Conservation (phyloP, 352 stramenopile genomes). For the Phytopythium sindhum region DNA sequence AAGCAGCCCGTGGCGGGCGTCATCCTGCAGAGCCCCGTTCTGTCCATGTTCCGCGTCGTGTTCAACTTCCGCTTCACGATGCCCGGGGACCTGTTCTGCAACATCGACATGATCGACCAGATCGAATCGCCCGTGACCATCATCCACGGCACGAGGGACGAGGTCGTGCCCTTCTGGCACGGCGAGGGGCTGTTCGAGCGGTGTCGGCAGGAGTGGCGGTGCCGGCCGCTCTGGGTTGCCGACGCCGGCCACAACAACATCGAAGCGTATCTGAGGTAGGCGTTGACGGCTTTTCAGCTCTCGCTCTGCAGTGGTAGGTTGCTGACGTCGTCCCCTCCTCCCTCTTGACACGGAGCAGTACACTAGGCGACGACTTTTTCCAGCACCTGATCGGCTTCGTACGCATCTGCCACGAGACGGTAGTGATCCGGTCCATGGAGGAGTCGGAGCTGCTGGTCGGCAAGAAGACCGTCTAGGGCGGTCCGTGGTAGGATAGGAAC, state of each 20-base stretch:
- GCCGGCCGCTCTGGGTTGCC: slow-evolving; percentile 97
- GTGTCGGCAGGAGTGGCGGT: slow-evolving; percentile 91
- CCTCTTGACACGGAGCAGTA: slow-evolving; percentile 19
- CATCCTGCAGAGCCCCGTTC: slow-evolving; percentile 95
- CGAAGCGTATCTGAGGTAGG: slow-evolving; percentile 91
- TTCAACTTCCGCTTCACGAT: slow-evolving; percentile 99
- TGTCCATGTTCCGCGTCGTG: slow-evolving; percentile 96
- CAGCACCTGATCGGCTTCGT: slow-evolving; percentile 76
- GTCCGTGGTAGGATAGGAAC: neutral
- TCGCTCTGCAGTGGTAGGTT: neutral
- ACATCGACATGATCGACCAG: slow-evolving; percentile 92
- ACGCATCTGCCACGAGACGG: slow-evolving; percentile 67
- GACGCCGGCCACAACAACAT: slow-evolving; percentile 99
- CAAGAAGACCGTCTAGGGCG: slow-evolving; percentile 6
- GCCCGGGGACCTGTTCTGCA: slow-evolving; percentile 96
- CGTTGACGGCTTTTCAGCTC: neutral
- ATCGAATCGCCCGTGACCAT: slow-evolving; percentile 95
- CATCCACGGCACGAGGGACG: slow-evolving; percentile 97
- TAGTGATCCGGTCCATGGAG: slow-evolving; percentile 37
- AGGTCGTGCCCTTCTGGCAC: slow-evolving; percentile 99
- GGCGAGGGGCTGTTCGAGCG: slow-evolving; percentile 93
- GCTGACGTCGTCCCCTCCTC: neutral
- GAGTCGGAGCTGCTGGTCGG: slow-evolving; percentile 9
- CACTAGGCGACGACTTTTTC: slow-evolving; percentile 78
- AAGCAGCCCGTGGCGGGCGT: slow-evolving; percentile 92